A percentile compares a stretch with the other conserved stretches of the same genome.
Evolutionary conservation across 352 stramenopile genomes (phyloP).

Genomic region (Phytopythium oedochilum): DNA sequence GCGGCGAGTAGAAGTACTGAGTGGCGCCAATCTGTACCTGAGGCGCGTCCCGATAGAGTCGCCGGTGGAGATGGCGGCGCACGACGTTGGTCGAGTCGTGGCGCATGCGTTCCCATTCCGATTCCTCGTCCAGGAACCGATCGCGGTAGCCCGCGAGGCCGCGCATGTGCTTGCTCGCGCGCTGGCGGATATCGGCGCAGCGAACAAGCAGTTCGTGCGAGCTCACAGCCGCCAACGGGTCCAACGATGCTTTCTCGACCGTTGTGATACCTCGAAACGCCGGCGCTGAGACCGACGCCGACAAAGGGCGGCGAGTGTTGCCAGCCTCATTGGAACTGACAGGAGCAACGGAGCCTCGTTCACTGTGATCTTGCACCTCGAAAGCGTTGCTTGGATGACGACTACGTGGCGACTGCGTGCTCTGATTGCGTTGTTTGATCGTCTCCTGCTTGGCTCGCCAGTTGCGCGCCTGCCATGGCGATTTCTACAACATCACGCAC

Average conservation of each 20-base stretch:
- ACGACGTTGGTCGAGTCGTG: slow-evolving; percentile 70
- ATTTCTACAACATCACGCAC: slow-evolving; percentile 21
- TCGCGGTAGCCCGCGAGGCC: slow-evolving; percentile 39
- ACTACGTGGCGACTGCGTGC: background rate
- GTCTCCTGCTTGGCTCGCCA: slow-evolving; percentile 28
- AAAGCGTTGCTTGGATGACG: background rate
- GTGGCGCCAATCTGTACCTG: slow-evolving; percentile 60
- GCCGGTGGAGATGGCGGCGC: slow-evolving; percentile 44
- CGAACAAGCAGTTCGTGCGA: slow-evolving; percentile 72
- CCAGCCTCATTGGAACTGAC: background rate
- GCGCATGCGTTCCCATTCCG: slow-evolving; percentile 57
- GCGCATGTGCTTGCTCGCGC: slow-evolving; percentile 38
- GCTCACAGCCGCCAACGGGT: slow-evolving; percentile 44
- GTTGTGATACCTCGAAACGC: slow-evolving; percentile 56
- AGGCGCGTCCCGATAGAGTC: slow-evolving; percentile 49
- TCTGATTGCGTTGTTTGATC: slow-evolving; percentile 1
- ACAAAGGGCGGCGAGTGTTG: background rate
- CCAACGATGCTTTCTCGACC: slow-evolving; percentile 45
- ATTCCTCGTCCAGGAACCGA: slow-evolving; percentile 49
- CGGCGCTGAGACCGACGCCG: background rate
- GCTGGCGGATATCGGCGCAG: slow-evolving; percentile 57
- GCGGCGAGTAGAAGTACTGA: slow-evolving; percentile 60
- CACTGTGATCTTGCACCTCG: no score
- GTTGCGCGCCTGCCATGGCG: slow-evolving; percentile 74
- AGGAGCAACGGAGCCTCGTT: background rate